Conservation (phyloP, 2,329 filamentous ascomycete genomes). For the Phaeosphaeriaceae sp. region DNA sequence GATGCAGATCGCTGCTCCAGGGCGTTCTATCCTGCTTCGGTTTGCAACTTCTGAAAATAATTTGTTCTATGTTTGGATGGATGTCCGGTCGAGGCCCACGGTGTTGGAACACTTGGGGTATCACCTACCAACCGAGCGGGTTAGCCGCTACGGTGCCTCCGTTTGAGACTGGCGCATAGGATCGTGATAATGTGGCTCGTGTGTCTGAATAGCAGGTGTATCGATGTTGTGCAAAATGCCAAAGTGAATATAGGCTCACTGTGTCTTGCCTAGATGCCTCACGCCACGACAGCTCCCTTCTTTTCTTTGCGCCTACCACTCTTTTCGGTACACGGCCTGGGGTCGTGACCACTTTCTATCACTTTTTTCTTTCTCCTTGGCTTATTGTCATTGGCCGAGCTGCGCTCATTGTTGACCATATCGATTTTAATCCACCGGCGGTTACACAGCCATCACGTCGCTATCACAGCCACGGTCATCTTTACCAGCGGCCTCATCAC, state of each 20-base stretch:
- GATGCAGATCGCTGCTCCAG: slow-evolving; percentile 19
- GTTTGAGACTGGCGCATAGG: slow-evolving; percentile 47
- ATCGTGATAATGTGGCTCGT: slow-evolving; percentile 34
- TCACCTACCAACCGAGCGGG: slow-evolving; percentile 31
- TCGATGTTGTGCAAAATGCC: slow-evolving; percentile 32
- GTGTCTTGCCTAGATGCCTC: slow-evolving; percentile 28
- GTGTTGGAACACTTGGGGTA: slow-evolving; percentile 40
- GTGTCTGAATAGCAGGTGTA: slow-evolving; percentile 28
- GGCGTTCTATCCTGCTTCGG: slow-evolving; percentile 20
- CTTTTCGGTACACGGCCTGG: slow-evolving; percentile 23
- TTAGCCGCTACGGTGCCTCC: slow-evolving; percentile 39
- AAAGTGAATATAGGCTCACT: slow-evolving; percentile 43
- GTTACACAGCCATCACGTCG: slow-evolving; percentile 17
- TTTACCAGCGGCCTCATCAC: slow-evolving; percentile 16
- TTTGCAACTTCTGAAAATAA: slow-evolving; percentile 25
- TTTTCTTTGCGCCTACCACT: slow-evolving; percentile 18
- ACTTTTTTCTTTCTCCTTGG: slow-evolving; percentile 17
- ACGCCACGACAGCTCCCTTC: slow-evolving; percentile 31
- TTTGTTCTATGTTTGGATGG: slow-evolving; percentile 34
- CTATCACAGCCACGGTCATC: slow-evolving; percentile 2
- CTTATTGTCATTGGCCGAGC: slow-evolving; percentile 34
- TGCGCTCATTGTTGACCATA: slow-evolving; percentile 38
- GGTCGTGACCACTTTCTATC: slow-evolving; percentile 26
- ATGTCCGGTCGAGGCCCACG: slow-evolving; percentile 37
- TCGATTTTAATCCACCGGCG: slow-evolving; percentile 12